These are phyloP conservation scores for Epichloe bromicola DNA, from an alignment of 2,329 filamentous ascomycete genomes.

Conservation along the genomic window DNA sequence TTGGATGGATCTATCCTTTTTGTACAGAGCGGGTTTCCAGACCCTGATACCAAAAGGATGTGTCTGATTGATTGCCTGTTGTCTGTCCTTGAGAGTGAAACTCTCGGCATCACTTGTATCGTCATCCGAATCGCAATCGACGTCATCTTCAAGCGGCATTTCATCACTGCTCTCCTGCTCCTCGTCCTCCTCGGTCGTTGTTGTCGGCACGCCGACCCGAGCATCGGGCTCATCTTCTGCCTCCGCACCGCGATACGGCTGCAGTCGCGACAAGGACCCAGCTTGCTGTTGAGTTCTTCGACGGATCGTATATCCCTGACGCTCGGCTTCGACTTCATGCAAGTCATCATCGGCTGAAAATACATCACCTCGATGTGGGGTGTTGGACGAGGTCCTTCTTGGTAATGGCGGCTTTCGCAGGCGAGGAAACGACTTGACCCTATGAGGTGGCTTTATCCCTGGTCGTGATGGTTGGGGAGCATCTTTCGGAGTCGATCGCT, in stretches of 20 bases:
- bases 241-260: conserved; percentile 19
- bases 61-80: conserved; percentile 96
- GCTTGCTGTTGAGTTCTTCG: conserved; percentile 20
- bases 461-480: conserved; percentile 23
- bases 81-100: conserved; percentile 92
- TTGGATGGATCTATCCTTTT: conserved; percentile 92
- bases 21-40: conserved; percentile 97
- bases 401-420: conserved; percentile 60
- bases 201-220: conserved; percentile 6
- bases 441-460: conserved; percentile 30
- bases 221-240: conserved; percentile 13
- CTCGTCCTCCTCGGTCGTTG: conserved; percentile 11
- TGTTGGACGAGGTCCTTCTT: conserved; percentile 63
- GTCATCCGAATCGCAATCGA: conserved; percentile 52
- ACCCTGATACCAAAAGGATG: conserved; percentile 98
- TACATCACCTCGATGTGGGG: conserved; percentile 67
- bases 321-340: conserved; percentile 63
- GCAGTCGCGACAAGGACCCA: conserved; percentile 27
- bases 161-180: conserved; percentile 23
- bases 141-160: conserved; percentile 30
- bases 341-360: conserved; percentile 88
- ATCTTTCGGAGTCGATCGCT: conserved; percentile 20
- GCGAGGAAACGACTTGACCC: conserved; percentile 33
- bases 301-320: conserved; percentile 18
- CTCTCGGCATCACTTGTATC: conserved; percentile 87